Conservation (phyloP, 2,329 filamentous ascomycete genomes). For the Phaeoacremonium minimum region DNA sequence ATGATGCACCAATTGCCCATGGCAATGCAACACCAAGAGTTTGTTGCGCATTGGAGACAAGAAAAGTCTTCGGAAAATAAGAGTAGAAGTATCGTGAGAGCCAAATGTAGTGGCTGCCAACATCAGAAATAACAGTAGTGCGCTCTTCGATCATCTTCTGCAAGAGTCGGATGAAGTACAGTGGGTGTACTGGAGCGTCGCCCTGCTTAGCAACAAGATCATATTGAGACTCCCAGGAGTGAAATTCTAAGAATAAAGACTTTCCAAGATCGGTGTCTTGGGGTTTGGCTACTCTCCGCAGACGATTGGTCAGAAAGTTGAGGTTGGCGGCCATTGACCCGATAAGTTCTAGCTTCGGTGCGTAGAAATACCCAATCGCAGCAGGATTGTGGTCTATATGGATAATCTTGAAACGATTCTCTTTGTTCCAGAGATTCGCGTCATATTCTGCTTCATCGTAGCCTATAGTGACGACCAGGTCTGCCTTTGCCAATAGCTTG, state of each 20-base stretch:
- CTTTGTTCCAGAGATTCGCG: conserved; percentile 36
- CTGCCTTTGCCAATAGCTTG: conserved; percentile 33
- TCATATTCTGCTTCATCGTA: conserved; percentile 45
- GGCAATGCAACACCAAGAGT: conserved; percentile 42
- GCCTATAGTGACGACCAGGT: conserved; percentile 38
- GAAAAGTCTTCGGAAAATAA: conserved; percentile 35
- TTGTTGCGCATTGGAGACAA: conserved; percentile 44
- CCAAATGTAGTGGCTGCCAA: conserved; percentile 45
- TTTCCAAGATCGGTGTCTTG: conserved; percentile 27
- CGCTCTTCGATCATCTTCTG: conserved; percentile 31
- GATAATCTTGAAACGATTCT: conserved; percentile 28
- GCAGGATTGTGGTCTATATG: conserved; percentile 35
- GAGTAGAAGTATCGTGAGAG: conserved; percentile 39
- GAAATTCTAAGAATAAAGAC: conserved; percentile 26
- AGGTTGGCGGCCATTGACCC: conserved; percentile 36
- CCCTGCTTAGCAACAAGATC: conserved; percentile 11
- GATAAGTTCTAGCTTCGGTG: conserved; percentile 34
- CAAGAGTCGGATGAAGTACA: conserved; percentile 38
- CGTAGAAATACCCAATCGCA: conserved; percentile 35
- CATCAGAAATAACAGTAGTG: conserved; percentile 38
- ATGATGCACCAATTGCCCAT: conserved; percentile 41
- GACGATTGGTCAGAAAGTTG: conserved; percentile 22
- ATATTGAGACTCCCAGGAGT: conserved; percentile 23
- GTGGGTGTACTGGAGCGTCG: conserved; percentile 32
- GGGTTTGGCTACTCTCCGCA: conserved; percentile 25